Evolutionary conservation across 805 yeast genomes (phyloP), one percentile per base, ranked within the genome.

Genomic region (Candida orba): DNA sequence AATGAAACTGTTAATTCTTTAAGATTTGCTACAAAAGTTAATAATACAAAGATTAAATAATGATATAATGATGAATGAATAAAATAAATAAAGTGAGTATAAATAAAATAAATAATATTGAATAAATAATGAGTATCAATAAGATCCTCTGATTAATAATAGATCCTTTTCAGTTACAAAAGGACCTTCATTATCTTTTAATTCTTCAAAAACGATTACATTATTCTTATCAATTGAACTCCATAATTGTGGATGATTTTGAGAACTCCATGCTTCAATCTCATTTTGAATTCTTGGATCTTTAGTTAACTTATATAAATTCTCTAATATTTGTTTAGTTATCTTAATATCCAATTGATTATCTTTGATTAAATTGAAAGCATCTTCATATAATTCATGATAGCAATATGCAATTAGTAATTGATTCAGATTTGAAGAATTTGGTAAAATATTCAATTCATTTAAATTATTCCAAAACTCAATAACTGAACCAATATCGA

Each of bases 11-110:
- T 90, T 29, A 88, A 86, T 56, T 86, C 96, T 0, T 68, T 93
- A 39, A 68, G 97, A 41, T 91, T 91, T 70, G 98, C 98, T 1
- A 77, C 87, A 5, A 88, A 84, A 50, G 93, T 84, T 3, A 82
- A 83, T 53, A 66, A 66, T 31, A 82, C 90, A 5, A 65, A 64
- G 52, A 49, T 65, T 49, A 39, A 36, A 29, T 43, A 35, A 25
- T 34, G 22, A 32, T 31, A 31, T 23, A 22, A 27, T 35, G 36
- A 32, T 25, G 9, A 17, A 40, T 18, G 20, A 31, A 31, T 31
- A 31, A 27, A 27, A 34, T 34, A 35, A 41, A 43, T 23, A 37
- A 39, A 17, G 34, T 24, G 34, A 27, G 29, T 13, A 43, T 43
- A 47, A 45, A 43, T 43, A 48, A 18, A n/a, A 25, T 33, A 22